Evolutionary conservation across 768 basidiomycete species (phyloP).

Genomic region (Sarcodon sp.): DNA sequence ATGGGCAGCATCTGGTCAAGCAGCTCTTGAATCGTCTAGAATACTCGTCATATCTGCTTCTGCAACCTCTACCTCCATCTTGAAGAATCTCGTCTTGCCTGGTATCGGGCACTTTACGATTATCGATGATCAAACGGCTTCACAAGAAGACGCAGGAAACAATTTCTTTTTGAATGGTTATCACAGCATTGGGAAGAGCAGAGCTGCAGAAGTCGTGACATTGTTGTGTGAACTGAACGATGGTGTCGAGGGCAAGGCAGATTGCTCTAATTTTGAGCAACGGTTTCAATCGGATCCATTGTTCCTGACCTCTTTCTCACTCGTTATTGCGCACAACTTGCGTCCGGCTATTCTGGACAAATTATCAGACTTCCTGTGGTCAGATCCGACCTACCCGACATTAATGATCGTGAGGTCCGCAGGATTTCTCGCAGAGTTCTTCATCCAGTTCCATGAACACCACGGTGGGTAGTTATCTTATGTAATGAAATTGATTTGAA

Average conservation of each 20-base stretch:
- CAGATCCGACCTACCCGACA: slow-evolving; percentile 40
- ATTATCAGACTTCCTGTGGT: slow-evolving; percentile 61
- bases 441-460: slow-evolving; percentile 83
- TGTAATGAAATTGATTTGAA: not conserved
- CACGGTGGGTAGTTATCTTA: slow-evolving; percentile 36
- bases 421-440: slow-evolving; percentile 85
- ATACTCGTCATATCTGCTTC: slow-evolving; percentile 72
- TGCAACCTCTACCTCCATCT: slow-evolving; percentile 76
- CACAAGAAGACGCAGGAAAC: slow-evolving; percentile 76
- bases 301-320: slow-evolving; percentile 51
- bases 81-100: slow-evolving; percentile 96
- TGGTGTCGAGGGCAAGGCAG: slow-evolving; percentile 59
- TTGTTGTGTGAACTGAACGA: slow-evolving; percentile 82
- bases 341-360: slow-evolving; percentile 36
- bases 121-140: slow-evolving; percentile 51
- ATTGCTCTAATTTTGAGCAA: slow-evolving; percentile 35
- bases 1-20: slow-evolving; percentile 90
- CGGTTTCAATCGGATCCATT: slow-evolving; percentile 23
- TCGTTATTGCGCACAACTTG: slow-evolving; percentile 83
- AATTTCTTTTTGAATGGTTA: slow-evolving; percentile 88
- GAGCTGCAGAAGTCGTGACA: slow-evolving; percentile 69
- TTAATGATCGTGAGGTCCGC: slow-evolving; percentile 74
- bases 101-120: slow-evolving; percentile 95
- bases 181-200: slow-evolving; percentile 65
- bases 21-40: slow-evolving; percentile 73